Evolutionary conservation across 371 early-diverging fungal species (phyloP), one percentile per base, ranked within the genome.

Genomic region (Coemansia sp.): DNA sequence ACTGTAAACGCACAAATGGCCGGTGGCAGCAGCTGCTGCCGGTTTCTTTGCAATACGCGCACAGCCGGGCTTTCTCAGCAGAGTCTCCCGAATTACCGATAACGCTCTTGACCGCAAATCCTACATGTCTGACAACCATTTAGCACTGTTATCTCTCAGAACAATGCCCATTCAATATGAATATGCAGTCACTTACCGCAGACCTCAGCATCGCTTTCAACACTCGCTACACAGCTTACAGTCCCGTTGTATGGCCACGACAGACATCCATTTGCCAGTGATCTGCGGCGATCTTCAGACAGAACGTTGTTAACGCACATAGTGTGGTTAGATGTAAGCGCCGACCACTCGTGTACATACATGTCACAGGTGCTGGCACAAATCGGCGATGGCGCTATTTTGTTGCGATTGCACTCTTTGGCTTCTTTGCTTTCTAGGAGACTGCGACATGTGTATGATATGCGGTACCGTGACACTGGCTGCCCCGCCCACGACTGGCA

Each of bases 401-500:
- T n/a, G 11, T 14, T 4, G 8, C 16, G 4, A 53, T 73, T 68
- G 61, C 74, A 73, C 10, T 5, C 51, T 37, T 29, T 40, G 8
- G 69, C 63, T 48, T 69, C 66, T 10, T 40, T 18, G 42, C 69
- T 64, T 37, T 69, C 74, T 3, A 73, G 69, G 11, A 66, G 60
- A 16, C 63, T 63, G 26, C 74, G 68, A 57, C 74, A 73, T 2
- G 63, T 61, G 53, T 73, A 73, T 16, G 63, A 34, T 31, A 73
- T 63, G 16, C 66, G 68, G 31, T 66, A 73, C 26, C 69, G 55
- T 4, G 74, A 69, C 42, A 40, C 45, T n/a, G 59, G 51, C 26
- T 47, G 24, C 4, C 74, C 74, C 0, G 40, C 22, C 74, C 74
- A 73, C 1, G 59, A 45, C 51, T 61, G 62, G 57, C 74, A 73